phyloP scores from a whole-genome alignment of 2,329 filamentous ascomycete genomes.

The Sphaerulina musiva region DNA sequence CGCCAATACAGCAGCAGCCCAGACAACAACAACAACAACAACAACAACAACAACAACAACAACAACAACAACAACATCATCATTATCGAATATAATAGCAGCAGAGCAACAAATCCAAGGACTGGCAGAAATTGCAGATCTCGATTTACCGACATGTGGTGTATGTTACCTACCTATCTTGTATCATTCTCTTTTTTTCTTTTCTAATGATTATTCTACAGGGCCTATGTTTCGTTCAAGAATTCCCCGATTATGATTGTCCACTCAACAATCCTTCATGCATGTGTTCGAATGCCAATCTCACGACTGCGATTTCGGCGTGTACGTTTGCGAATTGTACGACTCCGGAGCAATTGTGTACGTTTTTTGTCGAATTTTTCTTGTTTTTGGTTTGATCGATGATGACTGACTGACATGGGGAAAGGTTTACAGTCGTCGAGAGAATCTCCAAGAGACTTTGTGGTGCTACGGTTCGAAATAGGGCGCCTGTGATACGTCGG shows the following conservation, averaged over 20 bases:
- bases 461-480: slow-evolving; percentile 13
- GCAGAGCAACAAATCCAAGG: neutral
- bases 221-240: slow-evolving; percentile 17
- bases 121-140: slow-evolving; percentile 6
- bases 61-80: neutral
- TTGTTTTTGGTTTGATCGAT: no score
- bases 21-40: no score
- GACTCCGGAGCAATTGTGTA: slow-evolving; percentile 16
- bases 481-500: slow-evolving; percentile 5
- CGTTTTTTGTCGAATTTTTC: neutral
- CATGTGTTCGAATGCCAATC: slow-evolving; percentile 19
- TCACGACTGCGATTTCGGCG: slow-evolving; percentile 17
- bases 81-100: neutral
- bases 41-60: neutral
- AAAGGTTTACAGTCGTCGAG: slow-evolving; percentile 7
- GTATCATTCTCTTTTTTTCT: no score
- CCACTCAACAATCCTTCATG: slow-evolving; percentile 10
- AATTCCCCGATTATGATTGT: slow-evolving; percentile 17
- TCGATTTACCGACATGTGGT: slow-evolving; percentile 12
- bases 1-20: no score
- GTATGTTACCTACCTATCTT: slow-evolving; percentile 2
- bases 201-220: slow-evolving; percentile 4
- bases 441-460: slow-evolving; percentile 16
- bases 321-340: slow-evolving; percentile 19
- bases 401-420: no score